These are phyloP conservation scores for Chaetomium tenue DNA, from an alignment of 495 filamentous ascomycete species.

Conservation along the genomic window DNA sequence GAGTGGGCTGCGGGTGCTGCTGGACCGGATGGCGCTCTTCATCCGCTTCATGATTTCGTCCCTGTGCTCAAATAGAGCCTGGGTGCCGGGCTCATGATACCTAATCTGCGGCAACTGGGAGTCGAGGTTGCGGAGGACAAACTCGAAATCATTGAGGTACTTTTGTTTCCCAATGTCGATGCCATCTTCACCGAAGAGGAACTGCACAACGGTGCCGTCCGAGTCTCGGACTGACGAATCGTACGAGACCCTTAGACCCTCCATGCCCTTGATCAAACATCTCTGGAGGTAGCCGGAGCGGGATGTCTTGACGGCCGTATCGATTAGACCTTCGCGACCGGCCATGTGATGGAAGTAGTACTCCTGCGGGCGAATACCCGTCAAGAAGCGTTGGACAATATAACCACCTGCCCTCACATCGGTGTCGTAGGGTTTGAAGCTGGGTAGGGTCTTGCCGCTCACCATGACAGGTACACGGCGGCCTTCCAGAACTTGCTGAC, in stretches of 20 bases:
- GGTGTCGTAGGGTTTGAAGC: slow-evolving; percentile 88
- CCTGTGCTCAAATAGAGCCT: slow-evolving; percentile 46
- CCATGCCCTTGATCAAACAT: slow-evolving; percentile 99
- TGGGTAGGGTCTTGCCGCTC: slow-evolving; percentile 93
- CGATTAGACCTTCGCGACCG: slow-evolving; percentile 96
- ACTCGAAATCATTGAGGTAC: slow-evolving; percentile 86
- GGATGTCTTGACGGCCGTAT: slow-evolving; percentile 98
- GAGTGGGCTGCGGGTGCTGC: slow-evolving; percentile 62
- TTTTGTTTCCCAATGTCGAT: slow-evolving; percentile 92
- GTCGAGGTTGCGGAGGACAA: slow-evolving; percentile 73
- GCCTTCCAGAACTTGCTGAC: slow-evolving; percentile 95
- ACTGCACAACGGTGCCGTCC: slow-evolving; percentile 90
- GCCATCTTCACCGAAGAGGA: slow-evolving; percentile 95
- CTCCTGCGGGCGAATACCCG: slow-evolving; percentile 93
- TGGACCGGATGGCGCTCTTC: slow-evolving; percentile 70
- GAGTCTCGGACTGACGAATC: slow-evolving; percentile 91
- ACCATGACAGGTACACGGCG: slow-evolving; percentile 95
- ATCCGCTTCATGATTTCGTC: slow-evolving; percentile 70
- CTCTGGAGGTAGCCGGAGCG: slow-evolving; percentile 95
- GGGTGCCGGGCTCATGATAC: slow-evolving; percentile 39
- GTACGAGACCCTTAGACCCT: slow-evolving; percentile 87
- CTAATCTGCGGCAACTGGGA: slow-evolving; percentile 52
- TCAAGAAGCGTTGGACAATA: slow-evolving; percentile 94
- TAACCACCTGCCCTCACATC: slow-evolving; percentile 90
- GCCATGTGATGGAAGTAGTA: slow-evolving; percentile 99